Conservation (phyloP, 2,329 filamentous ascomycete species). For the Incumbomyces delicatus region DNA sequence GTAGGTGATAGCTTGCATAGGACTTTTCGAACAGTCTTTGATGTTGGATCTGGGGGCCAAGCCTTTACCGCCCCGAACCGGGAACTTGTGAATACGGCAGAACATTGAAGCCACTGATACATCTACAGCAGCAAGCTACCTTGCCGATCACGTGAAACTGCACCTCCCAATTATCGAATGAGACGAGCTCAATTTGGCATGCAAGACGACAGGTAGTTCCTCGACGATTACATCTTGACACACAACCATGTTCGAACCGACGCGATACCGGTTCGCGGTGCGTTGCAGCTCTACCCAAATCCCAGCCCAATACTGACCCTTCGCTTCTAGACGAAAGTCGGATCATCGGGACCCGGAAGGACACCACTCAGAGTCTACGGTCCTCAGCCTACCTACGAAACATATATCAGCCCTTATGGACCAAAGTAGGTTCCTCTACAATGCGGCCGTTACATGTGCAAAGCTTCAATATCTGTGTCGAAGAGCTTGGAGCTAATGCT, state of each 20-base stretch:
- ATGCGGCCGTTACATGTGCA: too few species aligned
- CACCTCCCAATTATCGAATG: neutral
- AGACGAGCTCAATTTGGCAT: neutral
- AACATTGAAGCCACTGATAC: too few species aligned
- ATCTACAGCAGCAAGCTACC: too few species aligned
- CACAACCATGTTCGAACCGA: constrained; percentile 3
- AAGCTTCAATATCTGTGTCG: too few species aligned
- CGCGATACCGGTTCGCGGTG: neutral
- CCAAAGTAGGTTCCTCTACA: constrained; percentile 51
- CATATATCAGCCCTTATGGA: constrained; percentile 48
- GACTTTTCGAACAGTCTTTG: too few species aligned
- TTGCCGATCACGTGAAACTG: neutral
- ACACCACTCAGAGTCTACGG: constrained; percentile 16
- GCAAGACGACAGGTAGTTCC: neutral
- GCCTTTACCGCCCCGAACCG: too few species aligned
- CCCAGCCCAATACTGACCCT: neutral
- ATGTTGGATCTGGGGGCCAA: too few species aligned
- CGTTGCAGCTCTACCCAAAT: neutral
- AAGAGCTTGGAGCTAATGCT: constrained; percentile 7
- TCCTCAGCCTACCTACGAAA: constrained; percentile 26
- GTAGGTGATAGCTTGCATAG: too few species aligned
- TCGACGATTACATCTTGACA: too few species aligned
- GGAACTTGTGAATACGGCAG: too few species aligned
- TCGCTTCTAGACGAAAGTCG: neutral
- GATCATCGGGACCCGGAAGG: constrained; percentile 13